Evolutionary conservation across 2,329 filamentous ascomycete genomes (phyloP).

Genomic region (Thyridium curvatum): DNA sequence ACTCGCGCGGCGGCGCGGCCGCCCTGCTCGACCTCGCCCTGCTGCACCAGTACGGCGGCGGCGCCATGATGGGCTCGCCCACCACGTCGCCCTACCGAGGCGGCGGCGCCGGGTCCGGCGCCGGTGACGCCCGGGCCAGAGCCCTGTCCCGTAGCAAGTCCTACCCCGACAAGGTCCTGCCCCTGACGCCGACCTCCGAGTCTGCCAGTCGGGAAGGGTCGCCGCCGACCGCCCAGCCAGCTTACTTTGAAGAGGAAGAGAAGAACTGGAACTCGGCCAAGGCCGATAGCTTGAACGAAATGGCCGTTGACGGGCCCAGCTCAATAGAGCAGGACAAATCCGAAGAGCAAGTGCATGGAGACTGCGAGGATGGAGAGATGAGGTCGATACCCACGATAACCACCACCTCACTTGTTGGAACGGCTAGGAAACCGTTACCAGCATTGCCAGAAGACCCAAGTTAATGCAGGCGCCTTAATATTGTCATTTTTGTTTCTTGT

Average conservation of each 20-base stretch:
- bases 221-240: constrained; percentile 2
- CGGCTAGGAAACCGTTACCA: constrained; percentile 22
- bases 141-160: constrained; percentile 4
- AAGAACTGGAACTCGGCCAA: constrained; percentile 1
- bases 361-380: too few relatives aligned
- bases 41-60: constrained; percentile 1
- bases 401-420: neutral
- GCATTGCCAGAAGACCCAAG: constrained; percentile 25
- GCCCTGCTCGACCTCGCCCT: constrained; percentile 2
- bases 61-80: neutral
- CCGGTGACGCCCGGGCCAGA: neutral
- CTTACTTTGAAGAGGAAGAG: constrained; percentile 3
- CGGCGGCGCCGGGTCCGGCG: neutral
- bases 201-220: constrained; percentile 12
- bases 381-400: too few relatives aligned
- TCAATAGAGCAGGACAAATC: too few relatives aligned
- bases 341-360: too few relatives aligned
- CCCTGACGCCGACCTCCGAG: constrained; percentile 22
- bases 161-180: constrained; percentile 22
- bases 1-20: constrained; percentile 4
- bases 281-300: too few relatives aligned
- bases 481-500: too few relatives aligned
- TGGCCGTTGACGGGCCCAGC: too few relatives aligned
- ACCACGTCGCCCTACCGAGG: too few relatives aligned
- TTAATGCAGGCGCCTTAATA: constrained; percentile 5